Conservation (phyloP, 192 early-diverging fungal genomes). For the Haplosporangium gracile region DNA sequence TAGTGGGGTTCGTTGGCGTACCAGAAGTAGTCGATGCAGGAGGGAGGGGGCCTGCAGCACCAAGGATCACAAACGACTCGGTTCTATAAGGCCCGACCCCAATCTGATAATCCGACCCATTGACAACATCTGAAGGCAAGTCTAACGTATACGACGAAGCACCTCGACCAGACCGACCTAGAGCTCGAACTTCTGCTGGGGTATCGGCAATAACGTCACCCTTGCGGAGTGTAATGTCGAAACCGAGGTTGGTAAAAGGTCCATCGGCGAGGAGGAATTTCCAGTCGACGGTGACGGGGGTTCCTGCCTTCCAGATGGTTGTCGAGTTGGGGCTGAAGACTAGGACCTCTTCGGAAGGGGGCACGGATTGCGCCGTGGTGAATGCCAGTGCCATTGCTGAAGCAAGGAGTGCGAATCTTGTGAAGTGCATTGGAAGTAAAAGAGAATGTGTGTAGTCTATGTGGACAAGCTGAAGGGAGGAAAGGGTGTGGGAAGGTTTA, state of each 20-base stretch:
- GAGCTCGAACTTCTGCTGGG: neutral
- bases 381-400: neutral
- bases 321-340: neutral
- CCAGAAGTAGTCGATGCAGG: neutral
- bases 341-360: neutral
- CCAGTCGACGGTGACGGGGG: constrained; percentile 2
- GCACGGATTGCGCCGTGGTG: neutral
- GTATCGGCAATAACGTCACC: neutral
- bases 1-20: neutral
- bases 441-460: no score
- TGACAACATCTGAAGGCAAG: neutral
- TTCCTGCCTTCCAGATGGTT: neutral
- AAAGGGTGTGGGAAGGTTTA: neutral
- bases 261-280: neutral
- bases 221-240: neutral
- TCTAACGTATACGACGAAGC: neutral
- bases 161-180: neutral
- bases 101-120: constrained; percentile 1
- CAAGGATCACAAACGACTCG: neutral
- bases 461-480: neutral
- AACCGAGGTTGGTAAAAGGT: neutral
- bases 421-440: neutral
- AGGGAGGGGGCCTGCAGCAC: neutral
- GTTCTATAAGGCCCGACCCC: neutral
- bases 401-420: neutral